Evolutionary conservation across 768 basidiomycete genomes (phyloP).

Genomic region (Hemileccinum impolitum): DNA sequence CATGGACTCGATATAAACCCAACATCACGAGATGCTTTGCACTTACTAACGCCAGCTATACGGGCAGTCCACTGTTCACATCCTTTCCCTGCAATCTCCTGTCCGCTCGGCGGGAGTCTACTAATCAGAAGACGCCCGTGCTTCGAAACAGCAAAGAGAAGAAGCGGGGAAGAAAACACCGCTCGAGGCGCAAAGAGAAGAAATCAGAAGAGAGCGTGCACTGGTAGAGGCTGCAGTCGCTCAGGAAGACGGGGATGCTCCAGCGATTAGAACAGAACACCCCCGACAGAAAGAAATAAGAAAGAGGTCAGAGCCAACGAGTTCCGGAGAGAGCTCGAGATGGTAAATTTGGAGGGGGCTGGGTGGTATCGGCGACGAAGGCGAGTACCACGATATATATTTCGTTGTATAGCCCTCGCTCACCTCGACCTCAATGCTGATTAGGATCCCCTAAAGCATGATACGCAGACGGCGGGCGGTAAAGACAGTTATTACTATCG

Average conservation of each 20-base stretch:
- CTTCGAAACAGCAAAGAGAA: constrained; percentile 71
- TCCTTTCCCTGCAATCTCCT: constrained; percentile 75
- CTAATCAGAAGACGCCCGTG: constrained; percentile 82
- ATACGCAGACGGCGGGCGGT: constrained; percentile 68
- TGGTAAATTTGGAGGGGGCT: constrained; percentile 67
- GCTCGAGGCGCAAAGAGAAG: constrained; percentile 77
- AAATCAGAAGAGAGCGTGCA: constrained; percentile 69
- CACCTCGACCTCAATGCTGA: not conserved
- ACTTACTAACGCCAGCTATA: not conserved
- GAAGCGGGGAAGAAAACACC: constrained; percentile 60
- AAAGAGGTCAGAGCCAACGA: constrained; percentile 87
- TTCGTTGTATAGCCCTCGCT: too few relatives aligned
- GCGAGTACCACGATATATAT: constrained; percentile 7
- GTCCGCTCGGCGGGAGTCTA: constrained; percentile 70
- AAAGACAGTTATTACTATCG: constrained; percentile 4
- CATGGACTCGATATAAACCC: not conserved
- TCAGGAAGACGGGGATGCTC: constrained; percentile 41
- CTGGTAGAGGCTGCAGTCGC: constrained; percentile 65
- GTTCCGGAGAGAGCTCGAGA: constrained; percentile 68
- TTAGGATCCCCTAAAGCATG: constrained; percentile 81
- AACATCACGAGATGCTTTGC: not conserved
- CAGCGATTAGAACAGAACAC: constrained; percentile 49
- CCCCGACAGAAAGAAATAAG: constrained; percentile 42
- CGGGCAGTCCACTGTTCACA: constrained; percentile 56
- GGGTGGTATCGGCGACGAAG: constrained; percentile 26